A percentile compares a stretch with the other conserved stretches of the same genome.
Conservation (phyloP, 106 monocot genomes). For the Acanthochlamys bracteata region DNA sequence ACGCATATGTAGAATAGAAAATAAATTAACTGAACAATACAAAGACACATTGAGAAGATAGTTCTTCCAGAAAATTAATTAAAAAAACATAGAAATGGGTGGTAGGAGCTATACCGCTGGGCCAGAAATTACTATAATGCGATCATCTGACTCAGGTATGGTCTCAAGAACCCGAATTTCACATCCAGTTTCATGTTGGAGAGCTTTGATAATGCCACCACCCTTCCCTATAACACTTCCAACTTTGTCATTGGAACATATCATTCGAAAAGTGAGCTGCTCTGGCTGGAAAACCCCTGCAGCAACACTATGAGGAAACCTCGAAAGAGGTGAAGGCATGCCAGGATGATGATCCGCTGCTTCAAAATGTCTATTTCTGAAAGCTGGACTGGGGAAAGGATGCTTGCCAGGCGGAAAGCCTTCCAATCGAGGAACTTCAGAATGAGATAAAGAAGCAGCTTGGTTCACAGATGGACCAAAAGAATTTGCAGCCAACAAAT, state of each 20-base stretch:
- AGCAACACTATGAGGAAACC: slow-evolving; percentile 34
- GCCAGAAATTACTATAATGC: slow-evolving; percentile 66
- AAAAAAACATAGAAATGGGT: no score
- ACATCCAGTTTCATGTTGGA: slow-evolving; percentile 80
- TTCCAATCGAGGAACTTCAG: slow-evolving; percentile 23
- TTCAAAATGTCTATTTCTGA: slow-evolving; percentile 36
- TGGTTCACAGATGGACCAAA: slow-evolving; percentile 32
- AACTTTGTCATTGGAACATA: slow-evolving; percentile 79
- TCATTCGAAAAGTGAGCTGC: slow-evolving; percentile 40
- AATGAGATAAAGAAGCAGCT: slow-evolving; percentile 22
- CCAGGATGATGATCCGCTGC: slow-evolving; percentile 21
- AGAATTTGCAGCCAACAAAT: slow-evolving; percentile 17
- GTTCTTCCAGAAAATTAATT: no score
- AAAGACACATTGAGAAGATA: no score
- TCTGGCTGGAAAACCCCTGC: slow-evolving; percentile 35
- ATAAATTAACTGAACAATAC: no score
- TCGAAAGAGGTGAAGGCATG: slow-evolving; percentile 30
- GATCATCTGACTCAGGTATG: slow-evolving; percentile 55
- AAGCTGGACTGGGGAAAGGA: slow-evolving; percentile 32
- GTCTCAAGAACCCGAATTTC: slow-evolving; percentile 72
- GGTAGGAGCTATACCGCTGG: slow-evolving; percentile 60
- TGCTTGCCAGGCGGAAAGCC: slow-evolving; percentile 33
- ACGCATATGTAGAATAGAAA: no score
- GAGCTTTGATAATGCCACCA: slow-evolving; percentile 57
- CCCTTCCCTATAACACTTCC: slow-evolving; percentile 87